Base-by-base conservation (phyloP, 805 yeast species). In the Blastobotrys parvus region DNA sequence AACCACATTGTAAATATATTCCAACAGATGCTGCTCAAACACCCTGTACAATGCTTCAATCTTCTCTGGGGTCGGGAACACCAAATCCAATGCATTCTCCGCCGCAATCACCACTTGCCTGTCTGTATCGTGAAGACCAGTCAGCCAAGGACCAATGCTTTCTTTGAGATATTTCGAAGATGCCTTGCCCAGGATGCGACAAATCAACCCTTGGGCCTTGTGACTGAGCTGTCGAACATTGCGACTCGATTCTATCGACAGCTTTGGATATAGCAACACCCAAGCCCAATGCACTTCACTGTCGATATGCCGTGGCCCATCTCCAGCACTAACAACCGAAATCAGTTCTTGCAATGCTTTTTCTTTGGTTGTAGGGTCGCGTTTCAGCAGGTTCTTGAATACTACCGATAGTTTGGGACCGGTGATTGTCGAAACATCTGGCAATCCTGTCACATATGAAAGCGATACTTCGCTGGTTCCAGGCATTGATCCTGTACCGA, bases 291-390 rank as follows among this genome's bases (percentile, higher is more conserved):
- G 41, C 69, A 70, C n/a, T 72, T 60, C 16, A 42, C 79, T 83
- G 48, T 80, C 80, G n/a, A 68, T 56, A 13, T 67, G 39, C 15
- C 55, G 55, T 2, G 59, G 53, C 1, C 49, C 46, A 25, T 58
- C 45, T 11, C 53, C 3, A 38, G 54, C 57, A 19, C 18, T 19
- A 2, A 74, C 48, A 23, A 62, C 55, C 3, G 59, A 53, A 2
- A 68, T 53, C 23, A 82, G 57, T 34, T 83, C 94, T 4, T 51
- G 57, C 20, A 87, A 65, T 1, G 92, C 87, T 57, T 81, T 84
- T 52, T 86, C 95, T 56, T 80, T 83, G 0, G 97, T 90, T n/a
- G 77, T 79, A 4, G 80, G 73, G 55, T 88, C 95, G 56, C 82
- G 76, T 61, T 88, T 89, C 58, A 82, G 58, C 39, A 89, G 61